A percentile compares a stretch with the other conserved stretches of the same genome.
Evolutionary conservation across 2,329 filamentous ascomycete species (phyloP).

Genomic region (Lachnellula arida): DNA sequence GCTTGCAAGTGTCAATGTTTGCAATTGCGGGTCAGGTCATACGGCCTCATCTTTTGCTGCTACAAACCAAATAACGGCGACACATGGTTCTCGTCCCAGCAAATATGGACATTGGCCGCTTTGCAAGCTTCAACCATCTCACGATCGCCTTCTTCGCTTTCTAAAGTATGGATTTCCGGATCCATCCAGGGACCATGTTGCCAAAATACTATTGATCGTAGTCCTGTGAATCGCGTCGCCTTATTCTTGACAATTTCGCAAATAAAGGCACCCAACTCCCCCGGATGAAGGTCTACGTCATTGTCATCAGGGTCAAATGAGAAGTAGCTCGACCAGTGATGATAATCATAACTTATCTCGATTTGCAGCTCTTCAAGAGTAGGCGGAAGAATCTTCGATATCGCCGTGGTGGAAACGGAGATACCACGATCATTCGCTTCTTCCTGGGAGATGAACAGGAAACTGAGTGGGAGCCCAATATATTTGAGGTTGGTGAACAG

Average conservation of each 20-base stretch:
- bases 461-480: not conserved
- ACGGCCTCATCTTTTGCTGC: not conserved
- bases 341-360: not conserved
- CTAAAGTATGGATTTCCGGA: not conserved
- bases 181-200: not conserved
- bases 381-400: constrained; percentile 1
- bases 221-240: not conserved
- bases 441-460: not conserved
- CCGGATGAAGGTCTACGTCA: constrained; percentile 1
- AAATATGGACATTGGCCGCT: not conserved
- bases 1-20: not conserved
- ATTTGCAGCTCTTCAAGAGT: not conserved
- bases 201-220: constrained; percentile 1
- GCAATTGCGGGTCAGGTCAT: not conserved
- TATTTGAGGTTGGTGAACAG: not conserved
- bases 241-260: not conserved
- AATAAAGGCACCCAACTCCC: constrained; percentile 1
- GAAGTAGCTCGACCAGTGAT: constrained; percentile 1
- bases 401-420: not conserved
- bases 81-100: not conserved
- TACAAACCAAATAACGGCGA: not conserved
- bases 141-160: not conserved
- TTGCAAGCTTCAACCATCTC: constrained; percentile 1
- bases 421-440: not conserved
- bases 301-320: not conserved